A percentile compares a stretch with the other conserved stretches of the same genome.
These are phyloP conservation scores for Malus hybrid DNA, from an alignment of 331 rosid species.

Conservation along the genomic window DNA sequence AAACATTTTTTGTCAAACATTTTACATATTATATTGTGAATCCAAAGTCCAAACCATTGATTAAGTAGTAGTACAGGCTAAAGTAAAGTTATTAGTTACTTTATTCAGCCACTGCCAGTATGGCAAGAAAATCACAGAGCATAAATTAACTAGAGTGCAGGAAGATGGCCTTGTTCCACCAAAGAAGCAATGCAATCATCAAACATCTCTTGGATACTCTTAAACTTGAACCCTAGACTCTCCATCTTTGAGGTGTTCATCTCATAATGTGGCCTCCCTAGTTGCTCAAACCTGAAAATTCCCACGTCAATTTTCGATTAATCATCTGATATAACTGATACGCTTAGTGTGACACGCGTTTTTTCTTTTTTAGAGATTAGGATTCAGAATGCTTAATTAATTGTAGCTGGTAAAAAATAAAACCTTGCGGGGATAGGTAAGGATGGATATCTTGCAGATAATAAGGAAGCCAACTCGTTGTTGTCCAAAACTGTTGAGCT, in stretches of 20 bases:
- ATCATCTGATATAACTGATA: too few species aligned
- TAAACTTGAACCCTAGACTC: constrained; percentile 60
- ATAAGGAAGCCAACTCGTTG: constrained; percentile 35
- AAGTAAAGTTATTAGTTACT: not conserved
- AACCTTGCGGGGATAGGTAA: constrained; percentile 66
- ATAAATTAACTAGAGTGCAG: constrained; percentile 4
- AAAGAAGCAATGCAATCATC: constrained; percentile 70
- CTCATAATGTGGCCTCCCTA: constrained; percentile 49
- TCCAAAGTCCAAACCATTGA: not conserved
- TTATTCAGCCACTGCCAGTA: not conserved
- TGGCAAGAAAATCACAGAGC: not conserved
- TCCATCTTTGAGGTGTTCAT: constrained; percentile 43
- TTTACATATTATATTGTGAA: not conserved
- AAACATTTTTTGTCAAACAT: not conserved
- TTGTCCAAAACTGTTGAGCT: constrained; percentile 49
- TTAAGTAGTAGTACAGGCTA: not conserved
- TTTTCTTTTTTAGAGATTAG: not conserved
- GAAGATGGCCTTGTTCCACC: constrained; percentile 39
- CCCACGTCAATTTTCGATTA: not conserved
- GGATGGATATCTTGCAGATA: constrained; percentile 48
- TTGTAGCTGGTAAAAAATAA: not conserved
- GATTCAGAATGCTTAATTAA: not conserved
- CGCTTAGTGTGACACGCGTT: not conserved
- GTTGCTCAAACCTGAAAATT: constrained; percentile 47
- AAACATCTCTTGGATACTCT: constrained; percentile 64